Conservation (phyloP, 805 yeast genomes). For the Limtongozyma cylindracea region DNA sequence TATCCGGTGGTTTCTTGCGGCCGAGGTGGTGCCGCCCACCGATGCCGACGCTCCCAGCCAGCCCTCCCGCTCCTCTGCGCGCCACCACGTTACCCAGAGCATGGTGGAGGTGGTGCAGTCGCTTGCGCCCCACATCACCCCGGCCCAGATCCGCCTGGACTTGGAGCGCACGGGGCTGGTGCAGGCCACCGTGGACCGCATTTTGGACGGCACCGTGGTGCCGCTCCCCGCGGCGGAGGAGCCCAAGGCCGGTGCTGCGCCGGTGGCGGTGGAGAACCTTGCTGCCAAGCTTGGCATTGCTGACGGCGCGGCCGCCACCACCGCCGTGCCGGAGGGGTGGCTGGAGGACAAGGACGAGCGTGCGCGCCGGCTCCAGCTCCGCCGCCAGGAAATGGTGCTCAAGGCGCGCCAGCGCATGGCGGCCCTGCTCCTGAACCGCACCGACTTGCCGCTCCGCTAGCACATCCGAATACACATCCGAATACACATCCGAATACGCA, state of each 20-base stretch:
- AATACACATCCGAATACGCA: too few relatives aligned
- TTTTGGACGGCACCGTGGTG: conserved; percentile 30
- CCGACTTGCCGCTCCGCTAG: too few relatives aligned
- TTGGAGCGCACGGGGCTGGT: conserved; percentile 60
- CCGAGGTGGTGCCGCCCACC: conserved; percentile 20
- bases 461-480: too few relatives aligned
- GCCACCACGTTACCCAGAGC: conserved; percentile 18
- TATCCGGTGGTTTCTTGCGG: conserved; percentile 38
- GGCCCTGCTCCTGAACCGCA: too few relatives aligned
- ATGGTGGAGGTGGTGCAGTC: conserved; percentile 78
- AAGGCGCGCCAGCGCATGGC: conserved; percentile 22
- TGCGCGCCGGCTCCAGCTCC: conserved; percentile 4
- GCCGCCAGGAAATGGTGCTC: conserved; percentile 14
- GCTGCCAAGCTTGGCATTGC: conserved; percentile 2
- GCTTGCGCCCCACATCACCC: conserved; percentile 49
- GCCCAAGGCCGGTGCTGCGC: background rate
- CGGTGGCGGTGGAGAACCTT: conserved; percentile 6
- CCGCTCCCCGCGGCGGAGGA: conserved; percentile 14
- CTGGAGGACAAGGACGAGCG: conserved; percentile 4
- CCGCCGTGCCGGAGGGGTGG: conserved; percentile 7
- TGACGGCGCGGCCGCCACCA: conserved; percentile 6
- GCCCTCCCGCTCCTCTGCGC: conserved; percentile 1
- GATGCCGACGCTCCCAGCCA: conserved; percentile 4
- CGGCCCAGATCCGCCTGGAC: conserved; percentile 48
- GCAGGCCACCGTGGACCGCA: conserved; percentile 53